Evolutionary conservation across 2,329 filamentous ascomycete species (phyloP).

Genomic region (Amauroascus verrucosus): DNA sequence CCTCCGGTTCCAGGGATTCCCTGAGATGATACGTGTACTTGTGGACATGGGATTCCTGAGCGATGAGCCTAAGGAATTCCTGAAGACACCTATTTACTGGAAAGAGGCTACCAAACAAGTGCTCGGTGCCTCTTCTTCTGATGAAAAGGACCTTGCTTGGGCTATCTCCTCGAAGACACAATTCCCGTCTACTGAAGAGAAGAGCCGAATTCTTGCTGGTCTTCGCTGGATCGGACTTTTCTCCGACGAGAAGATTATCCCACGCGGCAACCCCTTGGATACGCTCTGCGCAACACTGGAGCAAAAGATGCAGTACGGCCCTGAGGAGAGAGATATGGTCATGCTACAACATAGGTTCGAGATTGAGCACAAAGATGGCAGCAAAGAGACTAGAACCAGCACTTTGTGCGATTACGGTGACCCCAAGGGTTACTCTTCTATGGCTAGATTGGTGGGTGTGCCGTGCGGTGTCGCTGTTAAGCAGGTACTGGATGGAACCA

Average conservation of each 20-base stretch:
- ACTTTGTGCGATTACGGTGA: conserved; percentile 77
- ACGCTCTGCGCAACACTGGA: conserved; percentile 83
- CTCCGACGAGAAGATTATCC: conserved; percentile 57
- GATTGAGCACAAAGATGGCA: conserved; percentile 72
- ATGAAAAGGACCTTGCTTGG: conserved; percentile 58
- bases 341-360: conserved; percentile 57
- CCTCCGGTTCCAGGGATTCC: conserved; percentile 79
- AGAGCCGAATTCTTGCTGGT: conserved; percentile 58
- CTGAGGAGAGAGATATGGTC: conserved; percentile 75
- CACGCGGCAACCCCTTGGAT: conserved; percentile 71
- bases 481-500: conserved; percentile 65
- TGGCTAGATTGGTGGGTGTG: conserved; percentile 73
- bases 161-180: conserved; percentile 65
- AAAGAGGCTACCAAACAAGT: conserved; percentile 74
- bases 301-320: conserved; percentile 80
- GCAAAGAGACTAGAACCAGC: conserved; percentile 63
- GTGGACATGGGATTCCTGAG: conserved; percentile 84
- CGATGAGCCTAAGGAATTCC: conserved; percentile 55
- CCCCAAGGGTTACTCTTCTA: conserved; percentile 66
- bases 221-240: conserved; percentile 62
- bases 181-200: conserved; percentile 59
- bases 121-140: conserved; percentile 55
- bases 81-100: conserved; percentile 63
- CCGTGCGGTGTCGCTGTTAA: conserved; percentile 66
- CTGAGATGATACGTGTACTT: conserved; percentile 75